phyloP scores from a whole-genome alignment of 75 land plant genomes.

The Selaginella tamariscina region DNA sequence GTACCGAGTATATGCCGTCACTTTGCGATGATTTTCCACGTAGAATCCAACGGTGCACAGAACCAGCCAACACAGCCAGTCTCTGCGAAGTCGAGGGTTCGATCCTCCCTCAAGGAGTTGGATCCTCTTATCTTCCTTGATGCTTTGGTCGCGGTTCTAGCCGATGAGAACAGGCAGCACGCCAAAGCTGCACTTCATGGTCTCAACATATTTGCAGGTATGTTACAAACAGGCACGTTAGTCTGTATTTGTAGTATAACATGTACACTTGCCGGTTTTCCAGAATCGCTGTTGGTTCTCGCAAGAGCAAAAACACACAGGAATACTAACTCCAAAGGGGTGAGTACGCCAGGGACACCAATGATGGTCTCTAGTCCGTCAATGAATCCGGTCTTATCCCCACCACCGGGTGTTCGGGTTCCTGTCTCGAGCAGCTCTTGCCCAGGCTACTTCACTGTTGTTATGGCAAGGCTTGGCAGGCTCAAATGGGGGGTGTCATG shows the following conservation, averaged over 20 bases:
- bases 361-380: conserved; percentile 99
- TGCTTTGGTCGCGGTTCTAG: conserved; percentile 87
- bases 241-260: too few species aligned
- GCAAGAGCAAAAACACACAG: conserved; percentile 84
- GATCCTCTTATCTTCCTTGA: conserved; percentile 92
- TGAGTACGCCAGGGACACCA: conserved; percentile 86
- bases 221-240: too few species aligned
- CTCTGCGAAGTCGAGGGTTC: conserved; percentile 31
- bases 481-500: conserved; percentile 98
- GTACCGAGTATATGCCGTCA: conserved; percentile 76
- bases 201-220: conserved; percentile 68
- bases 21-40: conserved; percentile 97
- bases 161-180: conserved; percentile 81
- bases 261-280: too few species aligned
- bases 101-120: conserved; percentile 72
- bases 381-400: conserved; percentile 94
- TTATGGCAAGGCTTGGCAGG: conserved; percentile 96
- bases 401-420: conserved; percentile 89
- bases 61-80: conserved; percentile 17
- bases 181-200: conserved; percentile 93
- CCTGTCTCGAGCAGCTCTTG: conserved; percentile 95
- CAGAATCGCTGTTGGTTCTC: conserved; percentile 80
- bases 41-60: conserved; percentile 39
- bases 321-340: conserved; percentile 41
- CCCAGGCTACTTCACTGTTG: conserved; percentile 96